Evolutionary conservation across 768 basidiomycete genomes (phyloP), one percentile per base, ranked within the genome.

Genomic region (Lentinula boryana): DNA sequence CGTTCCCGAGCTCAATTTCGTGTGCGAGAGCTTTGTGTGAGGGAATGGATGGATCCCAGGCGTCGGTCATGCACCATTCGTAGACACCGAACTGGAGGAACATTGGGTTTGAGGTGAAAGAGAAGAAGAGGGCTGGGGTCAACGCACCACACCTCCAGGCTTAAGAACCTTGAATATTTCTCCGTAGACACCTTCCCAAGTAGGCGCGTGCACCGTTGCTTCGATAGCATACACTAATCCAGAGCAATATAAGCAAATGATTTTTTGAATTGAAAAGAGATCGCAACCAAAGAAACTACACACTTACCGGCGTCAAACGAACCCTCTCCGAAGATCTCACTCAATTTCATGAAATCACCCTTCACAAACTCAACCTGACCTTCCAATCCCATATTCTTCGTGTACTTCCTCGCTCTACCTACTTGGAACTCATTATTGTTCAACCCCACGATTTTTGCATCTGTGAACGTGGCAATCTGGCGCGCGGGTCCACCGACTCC

Each of bases 11-110:
- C 72, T 98, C 95, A 63, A 98, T 89, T 63, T 83, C 84, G 76
- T 98, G 95, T 12, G 93, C 92, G 61, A 98, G 86, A 49, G 82
- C 82, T 76, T 95, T 95, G 82, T 98, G 96, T 58, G 82, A 74
- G 16, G 94, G 90, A 70, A 80, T 89, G 50, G 89, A 82, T 41
- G 91, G 83, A 74, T 98, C 90, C 92, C 95, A 95, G 3, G 74
- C 71, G 72, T 98, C 95, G 18, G 97, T 98, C 97, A 99, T 98
- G 74, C 87, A 88, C 96, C 96, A 99, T 72, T 98, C 97, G 75
- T 98, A 99, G 40, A 98, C 91, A 69, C 95, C 96, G 73, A 97
- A 97, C 91, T 95, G 63, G 1, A 43, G 55, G 41, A 48, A 38
- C n/a, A 36, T n/a, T 55, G 23, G 27, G 43, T 21, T 23, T 51